Evolutionary conservation across 192 early-diverging fungal genomes (phyloP), one percentile per base, ranked within the genome.

Genomic region (Rhizoclosmatium globosum): DNA sequence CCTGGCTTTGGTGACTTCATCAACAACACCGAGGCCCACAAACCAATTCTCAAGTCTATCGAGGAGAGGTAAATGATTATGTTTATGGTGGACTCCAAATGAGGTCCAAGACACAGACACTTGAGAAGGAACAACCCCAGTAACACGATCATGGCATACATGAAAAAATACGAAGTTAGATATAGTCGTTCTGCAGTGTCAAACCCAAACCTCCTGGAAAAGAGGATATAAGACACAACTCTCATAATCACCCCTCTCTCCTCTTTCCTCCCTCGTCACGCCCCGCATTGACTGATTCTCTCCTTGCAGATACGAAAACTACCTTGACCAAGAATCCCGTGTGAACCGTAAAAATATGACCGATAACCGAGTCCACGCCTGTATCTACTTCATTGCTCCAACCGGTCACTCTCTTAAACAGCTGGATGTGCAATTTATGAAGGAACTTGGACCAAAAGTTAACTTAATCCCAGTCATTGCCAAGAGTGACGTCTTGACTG

Each of bases 391-490:
- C 82, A 98, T 99, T 79, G 90, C 95, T 39, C 97, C 98, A 31
- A 98, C 96, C 53, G 98, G 98, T 17, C 97, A 98, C 88, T 85
- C 84, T n/a, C 80, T 96, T 69, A 93, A 93, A 83, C 95, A 96
- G 59, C 87, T 98, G 62, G 98, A 99, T 79, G 94, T 99, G 81
- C 94, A 94, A 79, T 94, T 97, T 75, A 99, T 99, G 98, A 96
- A 97, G 89, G 91, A 92, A 46, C 88, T 99, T 58, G 95, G 95
- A 47, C 89, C 92, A 47, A 94, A 97, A 77, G 95, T 97, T 76
- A 99, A 99, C 85, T 87, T 99, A 82, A 98, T 99, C 79, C 98
- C 98, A 23, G 94, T 98, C 72, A 97, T 99, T 87, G 95, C 98
- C 66, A 99, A 99, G 84, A 95, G 96, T 59, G 98, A 99, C 87